Evolutionary conservation across 1,139 yeast species (phyloP), one percentile per base, ranked within the genome.

Genomic region (Candida tropicalis): DNA sequence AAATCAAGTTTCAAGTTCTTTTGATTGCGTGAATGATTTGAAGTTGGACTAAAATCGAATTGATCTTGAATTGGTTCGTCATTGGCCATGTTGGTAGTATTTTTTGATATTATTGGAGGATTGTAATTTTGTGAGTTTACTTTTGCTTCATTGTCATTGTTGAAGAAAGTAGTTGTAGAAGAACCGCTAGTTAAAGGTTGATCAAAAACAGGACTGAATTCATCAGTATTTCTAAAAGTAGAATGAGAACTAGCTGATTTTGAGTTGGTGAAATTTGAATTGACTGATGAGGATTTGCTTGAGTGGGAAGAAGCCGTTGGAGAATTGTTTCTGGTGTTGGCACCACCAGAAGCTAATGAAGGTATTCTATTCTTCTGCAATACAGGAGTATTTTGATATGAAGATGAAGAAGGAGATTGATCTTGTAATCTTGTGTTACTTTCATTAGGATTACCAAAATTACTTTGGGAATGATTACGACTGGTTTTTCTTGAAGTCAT

Each of bases 1-100:
- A 68, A 55, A 44, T 64, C 56, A 35, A 67, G 59, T 10, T 56
- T 62, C 40, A 69, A 58, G 42, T 66, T 66, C 57, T 65, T 68
- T 41, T 57, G 51, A 50, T 69, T 69, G 47, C 58, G 64, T 11
- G 46, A 42, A 25, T 47, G 42, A n/a, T 34, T 38, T 1, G 49
- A 16, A 6, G 26, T 26, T 23, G 40, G 40, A 20, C 47, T 41
- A 29, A 38, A 29, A 31, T 41, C 45, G 27, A 41, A 41, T 24
- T 18, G 25, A 4, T 29, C 29, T 8, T 15, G 15, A 18, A 36
- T 13, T 23, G 17, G 10, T 20, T 35, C 15, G 15, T 29, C 17
- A 20, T 29, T 7, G 10, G 27, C 16, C 35, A 9, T 22, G 33
- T 12, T 43, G 34, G 20, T 27, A 40, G 5, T 34, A 37, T 22